These are phyloP conservation scores for Fusarium virguliforme DNA, from an alignment of 2,329 filamentous ascomycete species.

Conservation along the genomic window DNA sequence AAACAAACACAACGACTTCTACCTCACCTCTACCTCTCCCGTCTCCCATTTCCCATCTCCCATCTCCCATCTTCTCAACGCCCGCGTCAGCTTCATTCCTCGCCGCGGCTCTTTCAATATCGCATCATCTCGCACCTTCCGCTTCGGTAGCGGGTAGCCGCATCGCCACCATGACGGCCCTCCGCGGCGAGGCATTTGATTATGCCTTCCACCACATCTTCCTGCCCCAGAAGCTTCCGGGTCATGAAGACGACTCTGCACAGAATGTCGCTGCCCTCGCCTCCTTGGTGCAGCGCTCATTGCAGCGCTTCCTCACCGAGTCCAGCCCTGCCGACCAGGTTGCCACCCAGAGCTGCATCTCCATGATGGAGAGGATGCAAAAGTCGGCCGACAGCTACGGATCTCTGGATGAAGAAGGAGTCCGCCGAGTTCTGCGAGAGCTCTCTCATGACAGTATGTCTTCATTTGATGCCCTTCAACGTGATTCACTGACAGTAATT, in stretches of 20 bases:
- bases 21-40: background rate
- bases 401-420: constrained; percentile 12
- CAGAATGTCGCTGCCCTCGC: constrained; percentile 7
- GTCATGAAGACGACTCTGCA: constrained; percentile 26
- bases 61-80: background rate
- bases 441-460: constrained; percentile 20
- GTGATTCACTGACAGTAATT: background rate
- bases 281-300: constrained; percentile 23
- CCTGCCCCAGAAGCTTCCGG: constrained; percentile 52
- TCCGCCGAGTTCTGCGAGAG: constrained; percentile 1
- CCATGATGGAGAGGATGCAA: constrained; percentile 33
- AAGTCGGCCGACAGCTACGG: constrained; percentile 6
- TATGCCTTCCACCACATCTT: constrained; percentile 53
- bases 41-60: background rate
- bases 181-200: background rate
- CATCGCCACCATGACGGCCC: background rate
- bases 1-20: no score
- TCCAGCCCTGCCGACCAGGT: background rate
- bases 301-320: constrained; percentile 23
- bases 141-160: background rate
- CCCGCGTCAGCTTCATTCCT: background rate
- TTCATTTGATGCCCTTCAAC: background rate
- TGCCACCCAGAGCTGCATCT: constrained; percentile 10
- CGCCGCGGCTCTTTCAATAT: background rate
- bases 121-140: no score